phyloP scores from a whole-genome alignment of 306 rosid genomes.

The Sophora flavescens region DNA sequence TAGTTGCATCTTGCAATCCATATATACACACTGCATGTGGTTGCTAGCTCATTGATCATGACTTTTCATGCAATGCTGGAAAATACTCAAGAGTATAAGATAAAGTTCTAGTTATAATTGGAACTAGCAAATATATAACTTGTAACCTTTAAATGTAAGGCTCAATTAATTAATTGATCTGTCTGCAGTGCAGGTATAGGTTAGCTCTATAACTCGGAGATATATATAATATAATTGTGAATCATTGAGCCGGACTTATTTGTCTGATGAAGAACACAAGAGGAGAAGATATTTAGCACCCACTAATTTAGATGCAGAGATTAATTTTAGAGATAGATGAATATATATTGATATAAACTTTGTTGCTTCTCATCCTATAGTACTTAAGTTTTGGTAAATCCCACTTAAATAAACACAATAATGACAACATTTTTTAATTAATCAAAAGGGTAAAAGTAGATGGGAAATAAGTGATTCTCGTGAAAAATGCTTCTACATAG shows the following conservation, averaged over 20 bases:
- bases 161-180: not conserved
- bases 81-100: not conserved
- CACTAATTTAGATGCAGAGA: not conserved
- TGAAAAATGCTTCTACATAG: no score
- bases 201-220: no score
- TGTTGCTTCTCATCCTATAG: not conserved
- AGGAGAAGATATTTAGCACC: not conserved
- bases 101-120: not conserved
- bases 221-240: no score
- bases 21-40: conserved; percentile 47
- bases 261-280: not conserved
- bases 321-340: no score
- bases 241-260: not conserved
- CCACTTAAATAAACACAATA: no score
- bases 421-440: no score
- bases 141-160: not conserved
- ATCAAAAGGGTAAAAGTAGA: no score
- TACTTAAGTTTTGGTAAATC: no score
- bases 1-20: conserved; percentile 24
- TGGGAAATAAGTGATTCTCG: no score
- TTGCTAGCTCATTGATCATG: conserved; percentile 58
- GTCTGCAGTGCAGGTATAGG: not conserved
- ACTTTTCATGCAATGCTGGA: conserved; percentile 15
- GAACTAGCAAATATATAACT: not conserved
- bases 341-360: no score